These are phyloP conservation scores for Phialophora macrospora DNA, from an alignment of 2,329 filamentous ascomycete species.

Conservation along the genomic window DNA sequence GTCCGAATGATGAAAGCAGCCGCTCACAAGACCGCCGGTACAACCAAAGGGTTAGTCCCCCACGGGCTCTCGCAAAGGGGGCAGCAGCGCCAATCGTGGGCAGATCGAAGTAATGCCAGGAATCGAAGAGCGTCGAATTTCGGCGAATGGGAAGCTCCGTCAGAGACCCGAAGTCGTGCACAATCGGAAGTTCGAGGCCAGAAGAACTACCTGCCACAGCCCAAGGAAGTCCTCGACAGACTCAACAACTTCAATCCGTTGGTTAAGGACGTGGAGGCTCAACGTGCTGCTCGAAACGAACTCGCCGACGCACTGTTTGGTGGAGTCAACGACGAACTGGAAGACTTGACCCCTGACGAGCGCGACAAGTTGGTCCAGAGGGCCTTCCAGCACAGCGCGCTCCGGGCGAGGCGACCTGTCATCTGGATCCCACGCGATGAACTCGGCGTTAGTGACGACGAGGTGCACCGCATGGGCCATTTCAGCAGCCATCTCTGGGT, in stretches of 20 bases:
- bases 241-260: constrained; percentile 40
- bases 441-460: constrained; percentile 87
- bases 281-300: constrained; percentile 59
- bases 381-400: constrained; percentile 87
- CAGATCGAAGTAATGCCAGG: constrained; percentile 45
- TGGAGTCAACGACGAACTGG: constrained; percentile 87
- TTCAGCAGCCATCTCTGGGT: constrained; percentile 84
- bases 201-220: constrained; percentile 22
- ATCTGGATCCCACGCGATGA: constrained; percentile 95
- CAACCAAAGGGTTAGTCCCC: constrained; percentile 33
- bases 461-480: constrained; percentile 75
- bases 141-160: constrained; percentile 43
- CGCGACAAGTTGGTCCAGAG: constrained; percentile 82
- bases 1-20: constrained; percentile 32
- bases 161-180: constrained; percentile 23
- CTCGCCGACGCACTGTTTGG: constrained; percentile 84
- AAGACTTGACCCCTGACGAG: constrained; percentile 89
- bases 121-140: constrained; percentile 50
- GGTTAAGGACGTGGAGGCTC: constrained; percentile 69
- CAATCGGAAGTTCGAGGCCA: constrained; percentile 6
- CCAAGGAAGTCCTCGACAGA: constrained; percentile 35
- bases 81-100: constrained; percentile 46
- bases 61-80: constrained; percentile 21
- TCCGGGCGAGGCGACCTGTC: constrained; percentile 81
- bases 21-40: constrained; percentile 34